Conservation (phyloP, 208 protist genomes). For the Crithidia mellificae region DNA sequence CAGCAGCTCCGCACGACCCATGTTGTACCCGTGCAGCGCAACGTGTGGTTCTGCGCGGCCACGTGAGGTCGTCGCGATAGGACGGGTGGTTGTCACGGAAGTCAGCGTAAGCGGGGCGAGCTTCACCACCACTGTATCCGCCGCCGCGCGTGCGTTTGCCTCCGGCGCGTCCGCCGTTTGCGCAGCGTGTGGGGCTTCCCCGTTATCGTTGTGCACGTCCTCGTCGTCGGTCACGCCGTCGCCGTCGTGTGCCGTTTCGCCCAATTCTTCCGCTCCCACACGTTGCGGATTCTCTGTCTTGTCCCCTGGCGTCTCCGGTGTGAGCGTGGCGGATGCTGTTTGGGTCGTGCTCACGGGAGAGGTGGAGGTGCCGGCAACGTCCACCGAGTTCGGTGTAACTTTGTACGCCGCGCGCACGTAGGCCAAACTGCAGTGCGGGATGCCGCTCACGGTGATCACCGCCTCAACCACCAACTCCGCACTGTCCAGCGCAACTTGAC, state of each 20-base stretch:
- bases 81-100: not conserved
- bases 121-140: not conserved
- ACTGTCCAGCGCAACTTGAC: constrained; percentile 16
- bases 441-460: constrained; percentile 55
- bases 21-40: constrained; percentile 29
- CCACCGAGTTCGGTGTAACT: no score
- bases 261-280: no score
- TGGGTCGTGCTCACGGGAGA: not conserved
- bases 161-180: no score
- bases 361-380: no score
- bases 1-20: constrained; percentile 34
- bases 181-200: no score
- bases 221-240: no score
- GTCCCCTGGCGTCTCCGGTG: no score
- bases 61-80: not conserved
- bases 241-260: no score
- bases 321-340: no score
- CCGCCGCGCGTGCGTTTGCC: no score
- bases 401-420: constrained; percentile 45
- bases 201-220: no score
- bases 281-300: no score
- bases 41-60: not conserved
- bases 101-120: not conserved
- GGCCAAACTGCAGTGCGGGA: constrained; percentile 52
- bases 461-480: constrained; percentile 65